Evolutionary conservation across 345 rosid species (phyloP), one percentile per base, ranked within the genome.

Genomic region (Nasturtium officinale): DNA sequence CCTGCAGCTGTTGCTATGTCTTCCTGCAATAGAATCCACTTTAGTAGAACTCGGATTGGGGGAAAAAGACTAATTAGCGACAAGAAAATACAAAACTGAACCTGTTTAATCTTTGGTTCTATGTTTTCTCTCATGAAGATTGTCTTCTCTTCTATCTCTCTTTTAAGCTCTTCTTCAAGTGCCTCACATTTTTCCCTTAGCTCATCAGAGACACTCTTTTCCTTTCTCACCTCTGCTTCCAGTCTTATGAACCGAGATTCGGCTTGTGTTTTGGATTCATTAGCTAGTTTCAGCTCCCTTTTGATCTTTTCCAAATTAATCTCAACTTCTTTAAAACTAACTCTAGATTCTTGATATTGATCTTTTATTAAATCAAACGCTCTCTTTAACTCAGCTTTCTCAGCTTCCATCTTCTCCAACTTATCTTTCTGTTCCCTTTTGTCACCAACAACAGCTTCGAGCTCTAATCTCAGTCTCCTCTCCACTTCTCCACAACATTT

Each of bases 21-120:
- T 86, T 93, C 98, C 98, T 91, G 85, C 54, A 75, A 37, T 18
- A 45, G 63, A 76, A 46, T 32, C 64, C 32, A 45, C 46, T 45
- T 37, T 48, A 72, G 35, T 42, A 47, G 13, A 52, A 29, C 26
- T 47, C 4, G 11, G 10, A 25, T 35, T 25, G 30, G 55, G 45
- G 9, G 9, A 33, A 35, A 10, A 35, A 10, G 21, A 43, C 29
- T 58, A 18, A 58, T 3, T 7, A 6, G 28, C 33, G 20, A 35
- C 6, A 21, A 21, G 11, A 10, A 56, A 10, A 35, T 2, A 33
- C 17, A 58, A 35, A 35, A 12, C 23, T 30, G 46, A 48, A 5
- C 98, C 94, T 87, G 89, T 76, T 93, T 88, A 84, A 87, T 85
- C 84, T 87, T 91, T 17, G 84, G 32, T 70, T 88, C 90, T 87